phyloP scores from a whole-genome alignment of 2,329 filamentous ascomycete genomes.

The Chaetothyriales sp. region DNA sequence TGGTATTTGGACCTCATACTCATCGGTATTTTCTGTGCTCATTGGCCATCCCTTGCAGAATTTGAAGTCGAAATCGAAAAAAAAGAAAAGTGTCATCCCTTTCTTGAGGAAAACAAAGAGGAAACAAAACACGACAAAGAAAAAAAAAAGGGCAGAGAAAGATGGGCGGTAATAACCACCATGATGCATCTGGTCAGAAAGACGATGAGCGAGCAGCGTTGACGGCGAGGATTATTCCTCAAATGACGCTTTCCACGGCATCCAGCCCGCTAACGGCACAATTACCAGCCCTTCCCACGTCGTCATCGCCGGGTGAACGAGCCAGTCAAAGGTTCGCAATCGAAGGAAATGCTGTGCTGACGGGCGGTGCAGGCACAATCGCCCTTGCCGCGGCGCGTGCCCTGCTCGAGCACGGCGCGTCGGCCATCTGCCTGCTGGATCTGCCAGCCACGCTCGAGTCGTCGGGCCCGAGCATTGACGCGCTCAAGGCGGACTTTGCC shows the following conservation, averaged over 20 bases:
- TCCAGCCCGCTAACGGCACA: constrained; percentile 19
- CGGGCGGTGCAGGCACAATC: constrained; percentile 51
- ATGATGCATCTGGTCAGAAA: background rate
- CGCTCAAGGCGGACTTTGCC: constrained; percentile 41
- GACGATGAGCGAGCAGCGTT: constrained; percentile 13
- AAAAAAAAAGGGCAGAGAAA: background rate
- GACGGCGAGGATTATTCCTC: constrained; percentile 13
- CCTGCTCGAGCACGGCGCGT: constrained; percentile 52
- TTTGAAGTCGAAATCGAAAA: no score
- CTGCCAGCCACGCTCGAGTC: constrained; percentile 29
- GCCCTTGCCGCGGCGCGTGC: constrained; percentile 44
- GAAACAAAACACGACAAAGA: no score
- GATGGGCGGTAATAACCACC: background rate
- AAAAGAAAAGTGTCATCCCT: background rate
- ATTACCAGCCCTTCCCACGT: constrained; percentile 15
- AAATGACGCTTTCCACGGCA: constrained; percentile 15
- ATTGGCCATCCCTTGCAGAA: no score
- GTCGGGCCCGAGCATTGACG: constrained; percentile 28
- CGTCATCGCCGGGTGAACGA: constrained; percentile 15
- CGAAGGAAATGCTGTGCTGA: constrained; percentile 30
- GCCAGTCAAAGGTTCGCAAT: constrained; percentile 20
- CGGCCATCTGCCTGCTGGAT: constrained; percentile 47
- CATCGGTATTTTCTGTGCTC: background rate
- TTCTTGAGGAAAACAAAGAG: no score
- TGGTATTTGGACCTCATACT: background rate